Base-by-base conservation (phyloP, 2,329 filamentous ascomycete species). In the Esteya vermicola region DNA sequence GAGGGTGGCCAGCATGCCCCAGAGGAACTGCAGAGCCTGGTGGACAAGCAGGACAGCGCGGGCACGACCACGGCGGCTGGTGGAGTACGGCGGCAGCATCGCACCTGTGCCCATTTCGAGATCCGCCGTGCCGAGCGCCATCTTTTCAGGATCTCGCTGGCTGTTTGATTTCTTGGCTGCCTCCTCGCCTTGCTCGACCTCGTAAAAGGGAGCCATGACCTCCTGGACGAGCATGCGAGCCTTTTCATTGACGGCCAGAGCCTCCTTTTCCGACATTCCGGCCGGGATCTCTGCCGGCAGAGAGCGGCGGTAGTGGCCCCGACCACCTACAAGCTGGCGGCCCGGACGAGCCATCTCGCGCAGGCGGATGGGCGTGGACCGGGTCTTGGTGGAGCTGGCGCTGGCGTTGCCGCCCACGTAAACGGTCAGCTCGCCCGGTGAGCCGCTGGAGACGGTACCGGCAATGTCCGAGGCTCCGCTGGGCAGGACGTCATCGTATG, bases 401-500 rank as follows among this genome's bases (percentile, higher is more conserved):
- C 33, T 31, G 27, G 7, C 22, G 22, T 39, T 39, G 22, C 48
- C 48, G 19, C 48, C 48, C 31, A 50, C 46, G 40, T 36, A 45
- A 27, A 50, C 38, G 33, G 42, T 46, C 23, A 48, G 31, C 43
- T 72, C 50, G 52, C 60, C 55, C 1, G 77, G 76, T 39, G 63
- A 64, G 3, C 61, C 56, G 51, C 77, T 75, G 44, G 64, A 71
- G 18, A 82, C 64, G 43, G 69, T 72, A 1, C 78, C 78, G 18
- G 72, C 73, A 57, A 78, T 75, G 52, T 81, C 75, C 4, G 55
- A 51, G 3, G 67, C 70, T 32, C 60, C 59, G n/a, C 57, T 58
- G 4, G 73, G 62, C 19, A 64, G 65, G 9, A 83, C 79, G 55
- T 83, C 78, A 51, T 83, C 79, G 52, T 82, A 83, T 0, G 78